Conservation (phyloP, 257 asterid species). For the Solanum tacnaense region DNA sequence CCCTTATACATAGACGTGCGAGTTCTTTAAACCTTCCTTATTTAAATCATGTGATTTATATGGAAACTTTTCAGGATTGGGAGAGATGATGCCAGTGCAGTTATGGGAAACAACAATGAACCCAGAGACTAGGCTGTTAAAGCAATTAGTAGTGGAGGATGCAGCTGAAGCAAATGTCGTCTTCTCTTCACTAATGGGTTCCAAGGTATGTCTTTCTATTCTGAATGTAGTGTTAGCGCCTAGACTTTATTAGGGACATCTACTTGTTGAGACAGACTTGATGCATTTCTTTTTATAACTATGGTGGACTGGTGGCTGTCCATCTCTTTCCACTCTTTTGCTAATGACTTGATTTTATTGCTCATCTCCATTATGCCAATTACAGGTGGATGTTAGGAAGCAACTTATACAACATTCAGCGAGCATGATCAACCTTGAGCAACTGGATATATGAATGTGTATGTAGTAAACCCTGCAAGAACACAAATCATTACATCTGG, state of each 20-base stretch:
- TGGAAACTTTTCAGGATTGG: slow-evolving; percentile 58
- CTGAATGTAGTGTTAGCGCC: neutral
- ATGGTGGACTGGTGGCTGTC: neutral
- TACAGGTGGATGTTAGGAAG: slow-evolving; percentile 82
- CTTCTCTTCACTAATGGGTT: slow-evolving; percentile 95
- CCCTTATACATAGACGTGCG: neutral
- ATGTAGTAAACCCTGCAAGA: neutral
- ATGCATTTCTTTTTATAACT: neutral
- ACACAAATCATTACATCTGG: neutral
- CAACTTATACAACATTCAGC: slow-evolving; percentile 58
- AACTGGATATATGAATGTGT: slow-evolving; percentile 53
- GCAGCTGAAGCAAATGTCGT: slow-evolving; percentile 78
- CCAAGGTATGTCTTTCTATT: slow-evolving; percentile 37
- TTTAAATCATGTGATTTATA: neutral
- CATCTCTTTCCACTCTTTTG: neutral
- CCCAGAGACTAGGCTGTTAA: slow-evolving; percentile 73
- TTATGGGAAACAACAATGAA: slow-evolving; percentile 97
- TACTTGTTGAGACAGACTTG: neutral
- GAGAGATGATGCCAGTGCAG: slow-evolving; percentile 99
- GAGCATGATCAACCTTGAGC: slow-evolving; percentile 44
- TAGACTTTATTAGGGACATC: neutral
- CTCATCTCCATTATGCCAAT: neutral
- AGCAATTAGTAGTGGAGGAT: slow-evolving; percentile 75
- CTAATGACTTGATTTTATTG: neutral
- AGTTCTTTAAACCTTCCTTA: neutral